phyloP scores from a whole-genome alignment of 305 asterid species.

The Plantago lanceolata region DNA sequence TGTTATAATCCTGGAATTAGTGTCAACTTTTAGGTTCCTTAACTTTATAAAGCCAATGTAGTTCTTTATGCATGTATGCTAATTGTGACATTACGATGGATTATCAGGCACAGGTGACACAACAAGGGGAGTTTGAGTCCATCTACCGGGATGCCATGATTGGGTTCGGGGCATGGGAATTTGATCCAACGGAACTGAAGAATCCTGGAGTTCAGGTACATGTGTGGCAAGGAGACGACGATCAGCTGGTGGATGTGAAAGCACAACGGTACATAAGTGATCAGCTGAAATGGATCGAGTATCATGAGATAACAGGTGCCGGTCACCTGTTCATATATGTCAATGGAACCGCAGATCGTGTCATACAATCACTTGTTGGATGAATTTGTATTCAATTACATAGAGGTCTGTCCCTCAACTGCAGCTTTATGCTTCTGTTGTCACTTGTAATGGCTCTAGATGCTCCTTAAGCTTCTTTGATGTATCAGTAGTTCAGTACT shows the following conservation, averaged over 20 bases:
- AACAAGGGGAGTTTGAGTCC: slow-evolving; percentile 70
- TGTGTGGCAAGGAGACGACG: slow-evolving; percentile 76
- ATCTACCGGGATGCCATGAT: slow-evolving; percentile 50
- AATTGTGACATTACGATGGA: background rate
- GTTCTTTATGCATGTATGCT: background rate
- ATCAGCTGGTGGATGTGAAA: slow-evolving; percentile 46
- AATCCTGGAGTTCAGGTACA: slow-evolving; percentile 51
- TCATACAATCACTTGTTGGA: slow-evolving; percentile 42
- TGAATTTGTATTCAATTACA: slow-evolving; percentile 15
- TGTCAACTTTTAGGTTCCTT: background rate
- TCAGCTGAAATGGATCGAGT: slow-evolving; percentile 59
- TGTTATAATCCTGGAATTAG: background rate
- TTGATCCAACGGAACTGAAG: slow-evolving; percentile 51
- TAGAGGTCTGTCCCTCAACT: slow-evolving; percentile 15
- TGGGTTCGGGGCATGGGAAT: slow-evolving; percentile 63
- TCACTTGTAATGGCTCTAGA: background rate
- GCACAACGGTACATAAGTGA: slow-evolving; percentile 50
- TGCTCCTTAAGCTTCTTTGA: no score
- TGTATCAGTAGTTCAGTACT: background rate
- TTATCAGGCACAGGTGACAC: slow-evolving; percentile 49
- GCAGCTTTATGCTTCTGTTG: background rate
- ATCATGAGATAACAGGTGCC: slow-evolving; percentile 62
- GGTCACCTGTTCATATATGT: slow-evolving; percentile 58
- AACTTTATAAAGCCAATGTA: background rate
- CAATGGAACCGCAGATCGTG: slow-evolving; percentile 44